phyloP scores from a whole-genome alignment of 345 rosid species.

The Melastoma malabathricum region DNA sequence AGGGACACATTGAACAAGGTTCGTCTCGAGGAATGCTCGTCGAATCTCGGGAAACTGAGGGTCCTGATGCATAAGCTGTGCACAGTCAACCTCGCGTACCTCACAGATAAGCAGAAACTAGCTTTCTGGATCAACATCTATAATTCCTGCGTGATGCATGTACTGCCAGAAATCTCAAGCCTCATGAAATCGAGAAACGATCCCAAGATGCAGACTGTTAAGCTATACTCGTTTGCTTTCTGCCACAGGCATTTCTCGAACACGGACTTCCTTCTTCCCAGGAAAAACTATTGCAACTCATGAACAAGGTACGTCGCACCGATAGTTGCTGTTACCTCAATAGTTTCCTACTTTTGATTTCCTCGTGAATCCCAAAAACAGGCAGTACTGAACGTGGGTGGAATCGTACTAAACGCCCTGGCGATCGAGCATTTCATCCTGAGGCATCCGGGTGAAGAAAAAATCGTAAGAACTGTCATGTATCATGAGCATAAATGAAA shows the following conservation, averaged over 20 bases:
- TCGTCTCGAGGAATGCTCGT: constrained; percentile 25
- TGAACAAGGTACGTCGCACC: constrained; percentile 54
- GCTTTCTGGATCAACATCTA: constrained; percentile 91
- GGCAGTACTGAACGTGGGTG: constrained; percentile 79
- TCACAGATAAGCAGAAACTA: constrained; percentile 83
- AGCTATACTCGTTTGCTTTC: background rate
- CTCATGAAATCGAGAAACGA: constrained; percentile 6
- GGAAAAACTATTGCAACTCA: constrained; percentile 56
- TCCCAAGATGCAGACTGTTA: background rate
- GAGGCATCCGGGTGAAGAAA: constrained; percentile 57
- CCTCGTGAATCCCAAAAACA: constrained; percentile 10
- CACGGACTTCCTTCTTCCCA: constrained; percentile 76
- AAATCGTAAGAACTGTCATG: constrained; percentile 30
- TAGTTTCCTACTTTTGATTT: background rate
- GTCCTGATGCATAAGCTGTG: constrained; percentile 45
- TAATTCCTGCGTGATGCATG: constrained; percentile 91
- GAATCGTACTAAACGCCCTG: constrained; percentile 77
- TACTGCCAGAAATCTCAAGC: constrained; percentile 36
- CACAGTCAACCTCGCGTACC: constrained; percentile 49
- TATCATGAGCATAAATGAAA: background rate
- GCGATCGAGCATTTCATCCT: constrained; percentile 91
- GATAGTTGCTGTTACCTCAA: background rate
- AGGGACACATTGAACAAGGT: constrained; percentile 37
- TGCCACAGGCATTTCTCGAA: constrained; percentile 66
- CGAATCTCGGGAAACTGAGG: constrained; percentile 42